Base-by-base conservation (phyloP, 495 filamentous ascomycete species). In the Penicillium steckii region DNA sequence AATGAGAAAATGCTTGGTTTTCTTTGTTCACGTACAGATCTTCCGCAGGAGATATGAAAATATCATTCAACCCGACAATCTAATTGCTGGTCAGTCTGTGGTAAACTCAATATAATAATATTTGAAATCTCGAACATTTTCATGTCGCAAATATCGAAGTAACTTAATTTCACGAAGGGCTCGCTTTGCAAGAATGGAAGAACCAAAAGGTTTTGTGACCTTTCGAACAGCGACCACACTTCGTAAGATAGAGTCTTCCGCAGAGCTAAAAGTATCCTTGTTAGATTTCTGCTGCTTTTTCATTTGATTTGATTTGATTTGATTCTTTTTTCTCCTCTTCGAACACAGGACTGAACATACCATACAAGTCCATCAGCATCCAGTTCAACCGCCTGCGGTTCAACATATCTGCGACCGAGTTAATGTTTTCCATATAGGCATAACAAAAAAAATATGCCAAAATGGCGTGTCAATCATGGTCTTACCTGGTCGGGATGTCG, bases 181-280 rank as follows among this genome's bases (percentile, higher is more conserved):
- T 56, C 89, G 75, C 77, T 95, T 95, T 7, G 91, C 89, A 30
- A 95, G 73, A 26, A 92, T 89, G 3, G 91, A 88, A 8, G 91
- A 94, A 74, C 87, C 90, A 73, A 96, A 95, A 6, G 91, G 91
- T 77, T 94, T 94, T 85, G 94, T 93, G 60, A 96, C 95, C 79
- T 95, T 96, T 81, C 95, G 95, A 57, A 96, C 86, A 26, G 91
- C 91, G 38, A 96, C 91, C 70, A 86, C 84, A 64, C 91, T 87
- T 57, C 79, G 46, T 51, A 23, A n/a, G 12, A 59, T 54, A 8
- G 48, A 46, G 32, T 59, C 56, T 17, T 49, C 50, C 13, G 56
- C 52, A 13, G 56, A 59, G 46, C 56, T 59, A 42, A 25, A 38
- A 8, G 21, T 18, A n/a, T 12, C 4, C 23, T 18, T 29, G 43